Conservation (phyloP, 768 basidiomycete species). For the Lactifluus piperatus region DNA sequence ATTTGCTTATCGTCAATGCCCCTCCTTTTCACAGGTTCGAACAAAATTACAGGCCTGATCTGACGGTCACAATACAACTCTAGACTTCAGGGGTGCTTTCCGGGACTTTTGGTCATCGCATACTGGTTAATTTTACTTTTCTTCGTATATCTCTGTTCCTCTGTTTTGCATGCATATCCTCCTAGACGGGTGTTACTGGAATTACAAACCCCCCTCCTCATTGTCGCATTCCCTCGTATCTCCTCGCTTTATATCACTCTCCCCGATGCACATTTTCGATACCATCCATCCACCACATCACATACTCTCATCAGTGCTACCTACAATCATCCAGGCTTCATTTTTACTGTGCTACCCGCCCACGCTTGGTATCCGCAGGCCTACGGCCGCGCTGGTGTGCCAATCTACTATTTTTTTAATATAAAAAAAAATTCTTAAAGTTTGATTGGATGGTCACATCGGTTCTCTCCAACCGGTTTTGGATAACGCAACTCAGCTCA, state of each 20-base stretch:
- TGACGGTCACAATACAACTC: conserved; percentile 8
- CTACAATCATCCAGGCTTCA: conserved; percentile 12
- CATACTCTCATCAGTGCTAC: conserved; percentile 17
- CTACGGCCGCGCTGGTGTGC: conserved; percentile 15
- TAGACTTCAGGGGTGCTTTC: conserved; percentile 14
- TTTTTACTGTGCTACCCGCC: conserved; percentile 11
- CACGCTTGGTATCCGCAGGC: conserved; percentile 9
- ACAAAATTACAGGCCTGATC: conserved; percentile 21
- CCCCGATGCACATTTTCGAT: conserved; percentile 15
- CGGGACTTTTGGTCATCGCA: conserved; percentile 16
- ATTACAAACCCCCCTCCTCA: not conserved
- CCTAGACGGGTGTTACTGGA: conserved; percentile 18
- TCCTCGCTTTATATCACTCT: conserved; percentile 14
- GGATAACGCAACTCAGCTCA: not conserved
- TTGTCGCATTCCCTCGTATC: conserved; percentile 11
- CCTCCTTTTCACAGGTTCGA: conserved; percentile 14
- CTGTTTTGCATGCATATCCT: conserved; percentile 17
- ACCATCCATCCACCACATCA: conserved; percentile 8
- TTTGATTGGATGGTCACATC: conserved; percentile 7
- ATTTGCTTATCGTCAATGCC: not conserved
- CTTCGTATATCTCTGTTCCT: conserved; percentile 16
- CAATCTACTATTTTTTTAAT: not conserved
- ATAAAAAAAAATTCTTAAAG: conserved; percentile 5
- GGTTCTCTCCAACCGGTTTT: not conserved
- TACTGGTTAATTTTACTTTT: conserved; percentile 8